Evolutionary conservation across 2,329 filamentous ascomycete species (phyloP), one percentile per base, ranked within the genome.

Genomic region (Scedosporium dehoogii): DNA sequence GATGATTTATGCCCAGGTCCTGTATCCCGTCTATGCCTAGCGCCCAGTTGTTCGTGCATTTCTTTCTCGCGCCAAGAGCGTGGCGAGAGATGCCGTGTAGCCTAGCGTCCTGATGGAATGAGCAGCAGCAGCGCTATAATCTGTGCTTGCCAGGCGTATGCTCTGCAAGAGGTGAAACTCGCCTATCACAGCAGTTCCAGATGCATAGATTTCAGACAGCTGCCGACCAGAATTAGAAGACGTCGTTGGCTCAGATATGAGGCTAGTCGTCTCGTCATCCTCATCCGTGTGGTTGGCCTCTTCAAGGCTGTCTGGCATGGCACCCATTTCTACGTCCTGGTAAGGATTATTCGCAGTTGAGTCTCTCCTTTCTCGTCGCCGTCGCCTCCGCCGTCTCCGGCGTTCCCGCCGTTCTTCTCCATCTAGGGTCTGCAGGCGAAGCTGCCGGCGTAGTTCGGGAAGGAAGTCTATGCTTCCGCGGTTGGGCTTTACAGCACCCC

Each of bases 121-220:
- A 1, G 80, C 79, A 7, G 60, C 61, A 5, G 61, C 61, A 9
- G 61, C 61, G 29, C 48, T 62, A 18, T 62, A 62, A 29, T 59
- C 61, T n/a, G 57, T 62, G 42, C 61, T 62, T 6, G 81, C 78
- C 25, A 74, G 76, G 44, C 74, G 74, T 7, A 85, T 71, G 1
- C 81, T 78, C 59, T 80, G 75, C 5, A 81, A 66, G 27, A 85
- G 72, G 65, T 84, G 78, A 63, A 84, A 83, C 62, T 82, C 80
- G 62, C 77, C 77, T 42, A 85, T 69, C 4, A 84, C 69, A 16
- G 77, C 83, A 68, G 82, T 83, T 7, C 83, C 83, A 9, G 83
- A 85, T 61, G 73, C 75, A 69, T 85, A 72, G 2, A 80, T 72
- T 64, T 85, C 81, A 46, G 74, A 70, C 38, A 81, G 67, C 60